These are phyloP conservation scores for Trichomonas vaginalis DNA, from an alignment of 208 protist genomes.

Conservation along the genomic window DNA sequence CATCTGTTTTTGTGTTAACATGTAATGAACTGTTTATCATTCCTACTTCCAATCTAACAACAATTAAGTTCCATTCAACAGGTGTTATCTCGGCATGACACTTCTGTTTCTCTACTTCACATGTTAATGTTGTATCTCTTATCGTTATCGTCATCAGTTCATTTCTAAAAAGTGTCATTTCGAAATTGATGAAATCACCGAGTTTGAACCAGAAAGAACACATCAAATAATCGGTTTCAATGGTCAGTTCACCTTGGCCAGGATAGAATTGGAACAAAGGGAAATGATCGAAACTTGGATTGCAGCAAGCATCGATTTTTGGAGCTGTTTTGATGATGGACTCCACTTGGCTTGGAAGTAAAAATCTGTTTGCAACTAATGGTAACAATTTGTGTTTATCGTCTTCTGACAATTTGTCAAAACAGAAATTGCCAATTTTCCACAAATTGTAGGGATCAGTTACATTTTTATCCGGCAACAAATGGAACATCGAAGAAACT, in stretches of 20 bases:
- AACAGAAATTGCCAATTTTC: neutral
- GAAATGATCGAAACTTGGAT: constrained; percentile 6
- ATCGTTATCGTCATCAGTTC: neutral
- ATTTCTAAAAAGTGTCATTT: neutral
- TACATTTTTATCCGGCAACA: neutral
- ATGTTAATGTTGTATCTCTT: neutral
- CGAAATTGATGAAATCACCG: neutral
- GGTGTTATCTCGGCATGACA: neutral
- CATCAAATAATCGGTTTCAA: neutral
- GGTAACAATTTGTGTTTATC: neutral
- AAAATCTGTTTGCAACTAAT: neutral
- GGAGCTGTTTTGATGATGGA: neutral
- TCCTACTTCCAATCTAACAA: neutral
- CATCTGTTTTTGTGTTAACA: neutral
- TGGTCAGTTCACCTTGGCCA: neutral
- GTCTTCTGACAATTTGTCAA: neutral
- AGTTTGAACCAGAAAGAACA: neutral
- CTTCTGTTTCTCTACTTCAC: neutral
- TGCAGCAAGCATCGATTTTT: neutral
- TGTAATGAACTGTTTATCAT: neutral
- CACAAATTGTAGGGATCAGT: neutral
- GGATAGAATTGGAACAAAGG: neutral
- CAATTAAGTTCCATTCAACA: neutral
- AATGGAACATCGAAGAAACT: neutral
- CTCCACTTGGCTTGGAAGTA: neutral